Conservation (phyloP, 352 stramenopile genomes). For the Phytophthora rubi region DNA sequence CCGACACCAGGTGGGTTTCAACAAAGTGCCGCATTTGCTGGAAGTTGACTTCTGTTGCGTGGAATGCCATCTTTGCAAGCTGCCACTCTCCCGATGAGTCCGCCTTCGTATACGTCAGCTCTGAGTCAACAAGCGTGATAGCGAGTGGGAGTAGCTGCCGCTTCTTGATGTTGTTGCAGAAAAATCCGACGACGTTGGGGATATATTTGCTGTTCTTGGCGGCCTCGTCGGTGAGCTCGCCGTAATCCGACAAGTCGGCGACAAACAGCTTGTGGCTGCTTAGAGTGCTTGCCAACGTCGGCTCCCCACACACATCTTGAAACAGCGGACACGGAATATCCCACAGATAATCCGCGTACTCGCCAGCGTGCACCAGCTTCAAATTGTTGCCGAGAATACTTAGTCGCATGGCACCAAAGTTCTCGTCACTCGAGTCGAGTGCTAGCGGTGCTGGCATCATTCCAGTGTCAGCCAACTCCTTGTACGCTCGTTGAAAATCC, state of each 20-base stretch:
- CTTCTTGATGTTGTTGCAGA: conserved; percentile 37
- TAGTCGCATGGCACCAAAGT: conserved; percentile 42
- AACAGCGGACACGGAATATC: conserved; percentile 12
- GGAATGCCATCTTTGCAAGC: conserved; percentile 49
- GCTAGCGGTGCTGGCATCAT: conserved; percentile 33
- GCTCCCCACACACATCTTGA: conserved; percentile 25
- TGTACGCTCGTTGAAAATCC: conserved; percentile 31
- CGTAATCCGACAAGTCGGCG: conserved; percentile 34
- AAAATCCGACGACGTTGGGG: conserved; percentile 40
- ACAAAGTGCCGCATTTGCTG: conserved; percentile 41
- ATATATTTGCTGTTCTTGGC: conserved; percentile 39
- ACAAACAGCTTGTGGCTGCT: conserved; percentile 34
- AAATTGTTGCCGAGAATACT: conserved; percentile 44
- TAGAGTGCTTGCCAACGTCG: conserved; percentile 7
- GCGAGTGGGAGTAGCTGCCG: conserved; percentile 36
- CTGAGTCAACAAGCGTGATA: conserved; percentile 34
- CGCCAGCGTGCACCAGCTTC: conserved; percentile 26
- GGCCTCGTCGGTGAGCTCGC: conserved; percentile 20
- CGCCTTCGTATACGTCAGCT: conserved; percentile 34
- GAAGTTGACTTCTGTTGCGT: conserved; percentile 43
- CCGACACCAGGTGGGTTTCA: conserved; percentile 36
- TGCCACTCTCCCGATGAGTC: conserved; percentile 41
- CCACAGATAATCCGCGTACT: conserved; percentile 27
- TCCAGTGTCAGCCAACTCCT: conserved; percentile 25
- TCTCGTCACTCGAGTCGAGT: conserved; percentile 43